These are phyloP conservation scores for Inga leiocalycina DNA, from an alignment of 306 rosid genomes.

Conservation along the genomic window DNA sequence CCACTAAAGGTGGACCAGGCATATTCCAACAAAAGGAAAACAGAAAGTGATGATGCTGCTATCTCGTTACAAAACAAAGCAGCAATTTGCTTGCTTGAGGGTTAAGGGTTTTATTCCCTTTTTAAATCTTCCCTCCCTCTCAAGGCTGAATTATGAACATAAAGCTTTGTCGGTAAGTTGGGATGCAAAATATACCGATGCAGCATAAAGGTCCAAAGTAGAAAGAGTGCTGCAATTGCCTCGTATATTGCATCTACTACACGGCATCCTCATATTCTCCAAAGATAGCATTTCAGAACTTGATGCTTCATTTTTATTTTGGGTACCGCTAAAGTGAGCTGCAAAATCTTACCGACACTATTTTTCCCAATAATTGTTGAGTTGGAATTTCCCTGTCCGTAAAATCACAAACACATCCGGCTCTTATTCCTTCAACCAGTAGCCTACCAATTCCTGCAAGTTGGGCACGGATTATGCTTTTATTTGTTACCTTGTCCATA, in stretches of 20 bases:
- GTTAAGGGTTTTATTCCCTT: not conserved
- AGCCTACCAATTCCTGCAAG: not conserved
- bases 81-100: slow-evolving; percentile 41
- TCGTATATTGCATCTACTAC: slow-evolving; percentile 21
- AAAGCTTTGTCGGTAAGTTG: not conserved
- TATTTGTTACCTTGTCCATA: too few species aligned
- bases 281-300: slow-evolving; percentile 1
- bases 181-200: slow-evolving; percentile 28
- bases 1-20: too few species aligned
- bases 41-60: slow-evolving; percentile 29
- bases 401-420: not conserved
- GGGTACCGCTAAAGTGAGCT: not conserved
- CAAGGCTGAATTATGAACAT: not conserved
- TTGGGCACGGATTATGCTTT: not conserved
- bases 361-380: slow-evolving; percentile 2
- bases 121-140: not conserved
- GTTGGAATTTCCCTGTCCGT: not conserved
- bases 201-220: slow-evolving; percentile 40
- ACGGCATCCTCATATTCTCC: slow-evolving; percentile 18
- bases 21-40: not conserved
- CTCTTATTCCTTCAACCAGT: not conserved
- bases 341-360: not conserved
- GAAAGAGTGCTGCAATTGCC: slow-evolving; percentile 20
- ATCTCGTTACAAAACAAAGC: slow-evolving; percentile 18
- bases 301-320: slow-evolving; percentile 5